Percentiles rank a stretch among this genome's conserved stretches.
Evolutionary conservation across 805 yeast species (phyloP).

Genomic region (Starmerella stigmatis): DNA sequence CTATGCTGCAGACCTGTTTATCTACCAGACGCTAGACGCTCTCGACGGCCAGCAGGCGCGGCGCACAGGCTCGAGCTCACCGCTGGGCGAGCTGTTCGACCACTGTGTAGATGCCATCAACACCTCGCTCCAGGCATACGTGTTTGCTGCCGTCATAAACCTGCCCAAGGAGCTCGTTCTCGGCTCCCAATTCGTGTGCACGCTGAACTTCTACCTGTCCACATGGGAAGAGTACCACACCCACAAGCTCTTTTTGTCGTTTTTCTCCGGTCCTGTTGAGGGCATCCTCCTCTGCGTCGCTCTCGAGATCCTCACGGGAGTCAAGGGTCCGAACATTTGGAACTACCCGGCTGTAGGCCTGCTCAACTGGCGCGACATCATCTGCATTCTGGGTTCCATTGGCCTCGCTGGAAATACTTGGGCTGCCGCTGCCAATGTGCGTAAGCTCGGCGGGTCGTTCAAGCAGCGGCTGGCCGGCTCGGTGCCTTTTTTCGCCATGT

Average conservation of each 20-base stretch:
- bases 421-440: constrained; percentile 44
- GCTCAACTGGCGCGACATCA: constrained; percentile 14
- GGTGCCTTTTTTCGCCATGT: constrained; percentile 57
- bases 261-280: constrained; percentile 89
- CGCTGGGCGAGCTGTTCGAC: constrained; percentile 88
- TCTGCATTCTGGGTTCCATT: constrained; percentile 6
- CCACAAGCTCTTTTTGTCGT: constrained; percentile 64
- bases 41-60: constrained; percentile 95
- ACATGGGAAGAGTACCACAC: constrained; percentile 97
- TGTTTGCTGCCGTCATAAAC: constrained; percentile 68
- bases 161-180: constrained; percentile 50
- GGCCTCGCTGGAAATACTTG: constrained; percentile 51
- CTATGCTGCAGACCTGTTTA: constrained; percentile 71
- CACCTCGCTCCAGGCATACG: constrained; percentile 66
- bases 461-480: constrained; percentile 36
- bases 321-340: constrained; percentile 65
- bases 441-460: constrained; percentile 36
- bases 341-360: constrained; percentile 31
- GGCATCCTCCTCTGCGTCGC: constrained; percentile 61
- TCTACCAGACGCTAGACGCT: constrained; percentile 93
- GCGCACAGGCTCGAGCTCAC: constrained; percentile 89
- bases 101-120: constrained; percentile 71
- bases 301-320: constrained; percentile 52
- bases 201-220: constrained; percentile 64
- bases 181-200: constrained; percentile 27